Evolutionary conservation across 768 basidiomycete genomes (phyloP).

Genomic region (Mycena albidolilacea): DNA sequence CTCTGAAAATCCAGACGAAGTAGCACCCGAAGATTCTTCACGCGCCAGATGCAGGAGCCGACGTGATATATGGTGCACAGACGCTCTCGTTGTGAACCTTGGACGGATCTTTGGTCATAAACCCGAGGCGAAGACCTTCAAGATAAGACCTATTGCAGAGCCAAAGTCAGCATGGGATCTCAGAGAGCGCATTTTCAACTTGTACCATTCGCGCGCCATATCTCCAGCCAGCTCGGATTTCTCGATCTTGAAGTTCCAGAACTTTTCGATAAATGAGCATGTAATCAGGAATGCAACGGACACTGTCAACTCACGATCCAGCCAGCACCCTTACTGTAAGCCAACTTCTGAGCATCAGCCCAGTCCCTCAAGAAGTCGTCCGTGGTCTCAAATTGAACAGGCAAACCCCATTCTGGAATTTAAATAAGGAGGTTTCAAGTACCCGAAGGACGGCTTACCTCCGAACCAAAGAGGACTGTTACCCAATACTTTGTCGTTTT

Average conservation of each 20-base stretch:
- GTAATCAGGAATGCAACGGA: too few relatives aligned
- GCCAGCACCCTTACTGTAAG: slow-evolving; percentile 65
- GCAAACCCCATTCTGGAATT: slow-evolving; percentile 65
- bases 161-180: neutral
- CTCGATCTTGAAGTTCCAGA: slow-evolving; percentile 86
- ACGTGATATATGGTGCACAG: slow-evolving; percentile 65
- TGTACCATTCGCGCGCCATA: slow-evolving; percentile 74
- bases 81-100: slow-evolving; percentile 69
- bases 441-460: slow-evolving; percentile 25
- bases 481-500: slow-evolving; percentile 59
- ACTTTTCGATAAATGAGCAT: slow-evolving; percentile 45
- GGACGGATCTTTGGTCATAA: slow-evolving; percentile 75
- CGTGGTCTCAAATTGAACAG: slow-evolving; percentile 69
- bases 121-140: slow-evolving; percentile 71
- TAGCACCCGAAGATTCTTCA: neutral
- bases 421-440: neutral
- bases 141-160: slow-evolving; percentile 74
- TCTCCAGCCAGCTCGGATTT: slow-evolving; percentile 64
- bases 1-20: neutral
- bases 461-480: slow-evolving; percentile 69
- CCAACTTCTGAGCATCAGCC: slow-evolving; percentile 76
- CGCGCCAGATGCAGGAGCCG: neutral
- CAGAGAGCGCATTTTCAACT: too few relatives aligned
- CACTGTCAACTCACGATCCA: slow-evolving; percentile 65
- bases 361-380: slow-evolving; percentile 67